Base-by-base conservation (phyloP, 306 rosid species). In the Cicer cuneatum region DNA sequence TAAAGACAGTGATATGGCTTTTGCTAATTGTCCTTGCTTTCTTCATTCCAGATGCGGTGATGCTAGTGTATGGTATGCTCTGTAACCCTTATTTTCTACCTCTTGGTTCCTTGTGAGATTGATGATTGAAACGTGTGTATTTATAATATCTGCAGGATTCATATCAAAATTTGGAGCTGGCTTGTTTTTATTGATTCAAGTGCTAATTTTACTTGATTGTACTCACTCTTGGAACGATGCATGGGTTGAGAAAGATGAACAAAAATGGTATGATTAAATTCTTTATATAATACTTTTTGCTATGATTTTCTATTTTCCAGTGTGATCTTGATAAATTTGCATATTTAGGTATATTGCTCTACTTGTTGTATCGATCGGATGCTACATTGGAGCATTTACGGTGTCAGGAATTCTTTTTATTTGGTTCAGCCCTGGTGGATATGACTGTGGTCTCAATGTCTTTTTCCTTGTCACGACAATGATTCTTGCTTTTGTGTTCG, bases 241-340 rank as follows among this genome's bases (percentile, higher is more conserved):
- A 53, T 94, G 99, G 97, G 93, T 88, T 64, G 99, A 83, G 82
- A 94, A 94, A 86, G 97, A 92, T 72, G 99, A 94, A 56, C 95
- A 80, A 66, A 94, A 87, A 84, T 94, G 99, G 99, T 94, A 53
- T 37, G 86, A 79, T 67, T 18, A 72, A 70, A 15, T 39, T 74
- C 67, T 24, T 38, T 60, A 21, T 56, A 19, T 64, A 15, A 39
- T 49, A 15, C 9, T 19, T 10, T 69, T 19, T 11, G 46, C 51
- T 5, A 15, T 52, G 47, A 24, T 40, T 78, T 67, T 66, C 49
- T 78, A 60, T 41, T 53, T 62, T 39, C 56, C 56, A 56, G 66
- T 40, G 43, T 84, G 42, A 74, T 79, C 57, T 39, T 82, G 35
- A 79, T 57, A 49, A 57, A 18, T 82, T 72, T 73, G 9, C 77